Percentiles rank a stretch among this genome's conserved stretches.
phyloP scores from a whole-genome alignment of 257 asterid species.

The Haberlea rhodopensis region DNA sequence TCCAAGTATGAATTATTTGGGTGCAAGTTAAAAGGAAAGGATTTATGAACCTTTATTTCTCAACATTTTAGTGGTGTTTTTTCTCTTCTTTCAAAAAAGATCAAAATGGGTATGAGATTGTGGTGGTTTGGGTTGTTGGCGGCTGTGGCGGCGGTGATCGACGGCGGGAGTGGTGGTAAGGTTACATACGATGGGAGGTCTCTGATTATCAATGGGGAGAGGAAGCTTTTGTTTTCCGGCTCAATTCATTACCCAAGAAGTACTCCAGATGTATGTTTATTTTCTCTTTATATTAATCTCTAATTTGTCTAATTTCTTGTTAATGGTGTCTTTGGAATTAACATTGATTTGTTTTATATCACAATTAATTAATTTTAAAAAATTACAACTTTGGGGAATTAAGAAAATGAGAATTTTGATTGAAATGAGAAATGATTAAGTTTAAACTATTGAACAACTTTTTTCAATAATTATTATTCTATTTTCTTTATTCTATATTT shows the following conservation, averaged over 20 bases:
- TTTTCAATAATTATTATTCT: too few species aligned
- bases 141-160: constrained; percentile 27
- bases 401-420: too few species aligned
- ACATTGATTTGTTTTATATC: too few species aligned
- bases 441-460: too few species aligned
- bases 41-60: too few species aligned
- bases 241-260: constrained; percentile 91
- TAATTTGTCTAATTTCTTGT: background rate
- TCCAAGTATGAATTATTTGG: too few species aligned
- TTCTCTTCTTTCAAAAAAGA: background rate
- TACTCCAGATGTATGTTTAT: constrained; percentile 64
- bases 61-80: background rate
- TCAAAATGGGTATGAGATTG: constrained; percentile 28
- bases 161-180: constrained; percentile 34
- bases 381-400: too few species aligned
- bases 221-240: constrained; percentile 77
- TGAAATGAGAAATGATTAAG: too few species aligned
- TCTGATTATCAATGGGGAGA: constrained; percentile 55
- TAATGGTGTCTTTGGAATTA: too few species aligned
- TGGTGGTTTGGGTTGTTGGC: constrained; percentile 22
- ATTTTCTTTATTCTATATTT: too few species aligned
- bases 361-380: too few species aligned
- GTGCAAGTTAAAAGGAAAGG: background rate
- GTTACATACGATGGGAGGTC: constrained; percentile 74
- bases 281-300: constrained; percentile 17